Conservation (phyloP, 139 green algal genomes). For the Chlamydomonas sphaeroides region DNA sequence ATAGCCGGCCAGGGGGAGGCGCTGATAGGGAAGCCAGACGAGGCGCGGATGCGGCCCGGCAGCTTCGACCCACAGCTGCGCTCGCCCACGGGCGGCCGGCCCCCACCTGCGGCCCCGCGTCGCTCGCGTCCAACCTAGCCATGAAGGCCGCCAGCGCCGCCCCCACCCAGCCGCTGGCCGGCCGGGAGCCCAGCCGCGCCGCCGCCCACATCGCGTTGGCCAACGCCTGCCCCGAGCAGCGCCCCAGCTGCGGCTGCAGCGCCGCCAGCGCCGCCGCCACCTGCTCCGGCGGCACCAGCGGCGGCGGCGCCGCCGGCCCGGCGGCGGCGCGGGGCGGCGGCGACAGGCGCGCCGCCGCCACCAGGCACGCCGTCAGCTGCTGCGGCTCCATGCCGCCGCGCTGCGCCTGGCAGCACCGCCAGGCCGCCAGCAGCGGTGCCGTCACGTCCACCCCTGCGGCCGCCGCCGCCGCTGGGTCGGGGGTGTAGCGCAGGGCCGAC, state of each 20-base stretch:
- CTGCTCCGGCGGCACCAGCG: not conserved
- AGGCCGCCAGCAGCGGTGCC: slow-evolving; percentile 8
- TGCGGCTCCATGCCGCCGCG: not conserved
- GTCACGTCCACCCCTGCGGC: not conserved
- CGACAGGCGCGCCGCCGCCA: slow-evolving; percentile 15
- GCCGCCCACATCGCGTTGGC: slow-evolving; percentile 48
- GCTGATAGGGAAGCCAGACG: too few species aligned
- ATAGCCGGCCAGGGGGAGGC: too few species aligned
- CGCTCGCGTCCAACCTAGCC: slow-evolving; percentile 1
- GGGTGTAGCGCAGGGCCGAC: not conserved
- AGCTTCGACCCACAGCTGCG: not conserved
- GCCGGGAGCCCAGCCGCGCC: slow-evolving; percentile 40
- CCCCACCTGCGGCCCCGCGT: slow-evolving; percentile 31
- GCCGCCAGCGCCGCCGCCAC: too few species aligned
- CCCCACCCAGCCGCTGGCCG: slow-evolving; percentile 23
- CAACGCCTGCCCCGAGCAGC: not conserved
- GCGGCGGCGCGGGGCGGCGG: not conserved
- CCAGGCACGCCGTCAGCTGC: slow-evolving; percentile 37
- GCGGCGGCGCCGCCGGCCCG: not conserved
- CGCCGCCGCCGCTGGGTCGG: not conserved
- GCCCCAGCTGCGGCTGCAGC: too few species aligned
- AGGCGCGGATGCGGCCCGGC: too few species aligned
- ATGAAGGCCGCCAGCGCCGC: slow-evolving; percentile 14
- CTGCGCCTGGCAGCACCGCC: not conserved
- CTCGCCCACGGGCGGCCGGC: not conserved